These are phyloP conservation scores for Periconia sp. DNA, from an alignment of 2,329 filamentous ascomycete genomes.

Conservation along the genomic window DNA sequence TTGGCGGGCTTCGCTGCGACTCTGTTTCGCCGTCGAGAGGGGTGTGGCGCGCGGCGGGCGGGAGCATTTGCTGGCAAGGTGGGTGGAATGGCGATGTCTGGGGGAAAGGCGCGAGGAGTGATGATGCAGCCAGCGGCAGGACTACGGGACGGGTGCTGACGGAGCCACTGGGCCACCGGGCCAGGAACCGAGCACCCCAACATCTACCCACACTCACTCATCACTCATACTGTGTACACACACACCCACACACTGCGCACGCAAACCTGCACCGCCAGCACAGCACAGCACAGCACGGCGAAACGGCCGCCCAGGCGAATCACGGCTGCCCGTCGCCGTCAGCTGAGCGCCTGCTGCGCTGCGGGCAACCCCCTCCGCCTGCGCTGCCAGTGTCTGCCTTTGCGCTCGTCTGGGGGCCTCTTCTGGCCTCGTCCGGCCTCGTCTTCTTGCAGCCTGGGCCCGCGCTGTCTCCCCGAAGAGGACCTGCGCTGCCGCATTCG, in stretches of 20 bases:
- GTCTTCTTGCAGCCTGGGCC: too few species aligned
- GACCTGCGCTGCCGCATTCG: conserved; percentile 21
- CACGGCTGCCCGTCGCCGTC: background rate
- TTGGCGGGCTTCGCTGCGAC: conserved; percentile 34
- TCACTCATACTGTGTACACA: too few species aligned
- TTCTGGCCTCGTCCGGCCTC: too few species aligned
- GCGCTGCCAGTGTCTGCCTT: background rate
- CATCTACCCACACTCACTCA: too few species aligned
- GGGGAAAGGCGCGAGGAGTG: conserved; percentile 2
- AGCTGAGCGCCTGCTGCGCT: background rate
- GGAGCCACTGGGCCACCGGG: too few species aligned
- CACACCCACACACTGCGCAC: background rate
- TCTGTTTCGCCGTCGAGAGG: conserved; percentile 26
- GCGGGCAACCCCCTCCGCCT: background rate
- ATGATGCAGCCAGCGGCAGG: conserved; percentile 10
- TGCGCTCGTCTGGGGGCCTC: background rate
- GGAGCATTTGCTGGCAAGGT: conserved; percentile 31
- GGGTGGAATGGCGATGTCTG: conserved; percentile 8
- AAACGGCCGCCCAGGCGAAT: background rate
- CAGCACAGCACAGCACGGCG: conserved; percentile 1
- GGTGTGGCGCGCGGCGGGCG: conserved; percentile 25
- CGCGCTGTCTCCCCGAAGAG: conserved; percentile 9
- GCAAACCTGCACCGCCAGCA: conserved; percentile 12
- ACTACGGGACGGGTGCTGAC: background rate
- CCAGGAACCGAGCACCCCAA: too few species aligned